phyloP scores from a whole-genome alignment of 148 eudicot species.

The Cornus suecica region DNA sequence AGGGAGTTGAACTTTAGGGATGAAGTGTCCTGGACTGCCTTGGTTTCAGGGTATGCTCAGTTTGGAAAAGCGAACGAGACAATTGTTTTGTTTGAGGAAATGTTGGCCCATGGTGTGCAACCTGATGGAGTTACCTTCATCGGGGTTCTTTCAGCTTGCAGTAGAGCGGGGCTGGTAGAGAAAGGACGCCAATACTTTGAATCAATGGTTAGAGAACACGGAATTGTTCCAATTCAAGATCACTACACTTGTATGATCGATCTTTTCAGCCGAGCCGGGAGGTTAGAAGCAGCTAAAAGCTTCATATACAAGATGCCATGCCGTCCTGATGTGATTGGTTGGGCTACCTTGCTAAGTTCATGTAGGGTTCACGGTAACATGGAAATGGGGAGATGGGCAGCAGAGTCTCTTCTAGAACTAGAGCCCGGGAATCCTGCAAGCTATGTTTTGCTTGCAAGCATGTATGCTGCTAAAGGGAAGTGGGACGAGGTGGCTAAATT shows the following conservation, averaged over 20 bases:
- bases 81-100: conserved; percentile 64
- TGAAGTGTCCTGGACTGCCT: conserved; percentile 84
- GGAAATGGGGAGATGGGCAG: conserved; percentile 93
- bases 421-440: conserved; percentile 85
- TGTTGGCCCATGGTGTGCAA: conserved; percentile 64
- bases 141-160: conserved; percentile 88
- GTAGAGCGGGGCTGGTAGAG: conserved; percentile 90
- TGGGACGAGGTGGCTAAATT: conserved; percentile 83
- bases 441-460: conserved; percentile 72
- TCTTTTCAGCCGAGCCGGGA: conserved; percentile 79
- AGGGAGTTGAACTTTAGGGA: conserved; percentile 63
- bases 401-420: conserved; percentile 60
- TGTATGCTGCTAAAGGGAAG: conserved; percentile 70
- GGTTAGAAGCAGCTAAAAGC: conserved; percentile 64
- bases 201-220: conserved; percentile 60
- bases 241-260: conserved; percentile 97
- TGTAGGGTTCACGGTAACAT: conserved; percentile 66
- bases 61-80: conserved; percentile 88
- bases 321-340: conserved; percentile 76
- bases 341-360: conserved; percentile 89
- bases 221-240: conserved; percentile 58
- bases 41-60: conserved; percentile 74
- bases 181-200: conserved; percentile 67
- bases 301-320: conserved; percentile 77
- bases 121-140: conserved; percentile 85